phyloP scores from a whole-genome alignment of 169 alveolate species.

The Plasmodium adleri region DNA sequence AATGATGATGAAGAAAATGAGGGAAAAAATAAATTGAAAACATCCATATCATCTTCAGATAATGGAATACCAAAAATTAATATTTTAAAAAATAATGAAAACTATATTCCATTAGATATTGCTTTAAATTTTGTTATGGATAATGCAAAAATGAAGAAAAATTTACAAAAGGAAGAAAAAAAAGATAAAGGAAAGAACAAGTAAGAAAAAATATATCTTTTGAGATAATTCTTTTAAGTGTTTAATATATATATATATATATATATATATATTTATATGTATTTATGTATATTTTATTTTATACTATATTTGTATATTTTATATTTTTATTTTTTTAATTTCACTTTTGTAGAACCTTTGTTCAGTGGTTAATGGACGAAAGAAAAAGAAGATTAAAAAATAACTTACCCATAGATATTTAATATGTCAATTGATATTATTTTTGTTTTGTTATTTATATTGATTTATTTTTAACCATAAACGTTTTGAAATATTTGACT shows the following conservation, averaged over 20 bases:
- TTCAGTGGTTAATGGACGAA: constrained; percentile 75
- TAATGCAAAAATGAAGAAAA: constrained; percentile 55
- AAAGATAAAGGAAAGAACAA: constrained; percentile 43
- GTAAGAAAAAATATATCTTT: not conserved
- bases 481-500: not conserved
- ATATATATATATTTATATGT: no score
- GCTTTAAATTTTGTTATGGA: constrained; percentile 73
- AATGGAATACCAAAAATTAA: constrained; percentile 71
- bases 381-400: constrained; percentile 67
- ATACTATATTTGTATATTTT: not conserved
- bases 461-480: not conserved
- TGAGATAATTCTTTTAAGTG: no score
- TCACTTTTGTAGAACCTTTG: constrained; percentile 66
- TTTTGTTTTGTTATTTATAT: not conserved
- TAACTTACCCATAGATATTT: constrained; percentile 73
- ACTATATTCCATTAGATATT: constrained; percentile 62
- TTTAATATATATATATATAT: no score
- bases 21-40: constrained; percentile 14
- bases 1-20: constrained; percentile 6
- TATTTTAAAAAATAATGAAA: constrained; percentile 59
- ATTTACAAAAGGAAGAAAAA: constrained; percentile 60
- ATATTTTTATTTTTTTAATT: constrained; percentile 10
- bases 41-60: constrained; percentile 54
- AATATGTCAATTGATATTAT: not conserved
- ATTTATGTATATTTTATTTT: not conserved